A percentile compares a stretch with the other conserved stretches of the same genome.
Evolutionary conservation across 75 land plant genomes (phyloP).

Genomic region (Sequoia sempervirens): DNA sequence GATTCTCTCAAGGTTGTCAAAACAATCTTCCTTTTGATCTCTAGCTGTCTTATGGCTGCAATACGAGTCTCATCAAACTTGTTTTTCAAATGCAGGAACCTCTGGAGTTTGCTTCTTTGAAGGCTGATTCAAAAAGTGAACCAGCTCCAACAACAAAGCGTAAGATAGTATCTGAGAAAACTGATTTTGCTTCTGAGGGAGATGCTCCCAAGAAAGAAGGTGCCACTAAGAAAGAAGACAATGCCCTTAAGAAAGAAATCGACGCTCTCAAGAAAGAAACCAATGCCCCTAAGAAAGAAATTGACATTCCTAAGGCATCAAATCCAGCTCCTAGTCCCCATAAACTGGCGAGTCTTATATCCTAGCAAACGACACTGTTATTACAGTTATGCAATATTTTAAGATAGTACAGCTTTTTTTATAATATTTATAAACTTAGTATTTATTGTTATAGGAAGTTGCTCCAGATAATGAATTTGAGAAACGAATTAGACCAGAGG

Average conservation of each 20-base stretch:
- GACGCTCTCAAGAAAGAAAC: neutral
- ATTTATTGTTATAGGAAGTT: slow-evolving; percentile 8
- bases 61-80: neutral
- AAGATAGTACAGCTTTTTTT: neutral
- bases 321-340: slow-evolving; percentile 4
- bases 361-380: neutral
- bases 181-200: neutral
- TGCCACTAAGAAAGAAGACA: too few relatives aligned
- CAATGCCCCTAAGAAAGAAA: neutral
- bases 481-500: slow-evolving; percentile 35
- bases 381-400: neutral
- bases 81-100: neutral
- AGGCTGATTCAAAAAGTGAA: slow-evolving; percentile 9
- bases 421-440: neutral
- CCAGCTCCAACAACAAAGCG: slow-evolving; percentile 1
- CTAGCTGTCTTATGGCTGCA: neutral
- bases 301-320: neutral
- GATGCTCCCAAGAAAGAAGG: neutral
- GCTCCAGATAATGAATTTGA: slow-evolving; percentile 41
- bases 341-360: neutral
- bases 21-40: neutral
- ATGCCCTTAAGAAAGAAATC: neutral
- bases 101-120: neutral
- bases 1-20: slow-evolving; percentile 5
- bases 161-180: slow-evolving; percentile 3